phyloP scores from a whole-genome alignment of 768 basidiomycete genomes.

The Mycena capillaripes region DNA sequence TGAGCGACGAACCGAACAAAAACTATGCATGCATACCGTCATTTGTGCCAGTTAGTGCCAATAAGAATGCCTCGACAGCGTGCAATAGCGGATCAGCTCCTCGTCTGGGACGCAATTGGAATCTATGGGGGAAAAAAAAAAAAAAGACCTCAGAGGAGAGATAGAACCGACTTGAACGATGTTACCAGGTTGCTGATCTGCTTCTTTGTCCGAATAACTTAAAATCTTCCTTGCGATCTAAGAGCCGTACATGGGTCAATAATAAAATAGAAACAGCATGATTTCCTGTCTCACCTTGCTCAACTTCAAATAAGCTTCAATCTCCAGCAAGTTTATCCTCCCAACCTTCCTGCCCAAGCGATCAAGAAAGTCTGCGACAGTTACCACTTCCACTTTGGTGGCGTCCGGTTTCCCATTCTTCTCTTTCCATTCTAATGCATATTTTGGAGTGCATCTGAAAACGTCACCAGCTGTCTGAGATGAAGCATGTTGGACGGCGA shows the following conservation, averaged over 20 bases:
- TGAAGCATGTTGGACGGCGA: constrained; percentile 81
- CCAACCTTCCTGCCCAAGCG: constrained; percentile 76
- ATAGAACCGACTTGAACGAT: constrained; percentile 5
- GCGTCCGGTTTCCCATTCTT: constrained; percentile 39
- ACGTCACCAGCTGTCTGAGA: constrained; percentile 81
- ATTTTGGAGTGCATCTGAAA: constrained; percentile 80
- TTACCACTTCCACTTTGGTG: constrained; percentile 69
- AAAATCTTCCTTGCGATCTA: constrained; percentile 86
- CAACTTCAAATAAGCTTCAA: constrained; percentile 82
- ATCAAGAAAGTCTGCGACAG: constrained; percentile 74
- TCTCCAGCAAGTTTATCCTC: constrained; percentile 87
- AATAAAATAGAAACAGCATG: not conserved
- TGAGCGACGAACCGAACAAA: not conserved
- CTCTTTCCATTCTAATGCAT: constrained; percentile 68
- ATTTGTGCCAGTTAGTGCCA: constrained; percentile 82
- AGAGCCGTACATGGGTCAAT: not conserved
- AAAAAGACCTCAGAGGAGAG: not conserved
- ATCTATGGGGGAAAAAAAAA: constrained; percentile 37
- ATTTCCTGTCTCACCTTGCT: constrained; percentile 84
- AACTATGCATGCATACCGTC: constrained; percentile 64
- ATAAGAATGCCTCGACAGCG: constrained; percentile 82
- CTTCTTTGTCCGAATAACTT: constrained; percentile 79
- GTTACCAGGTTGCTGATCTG: constrained; percentile 57
- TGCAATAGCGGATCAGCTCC: constrained; percentile 82
- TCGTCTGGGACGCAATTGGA: constrained; percentile 41